Evolutionary conservation across 1,139 yeast genomes (phyloP), one percentile per base, ranked within the genome.

Genomic region (Lodderomyces elongisporus): DNA sequence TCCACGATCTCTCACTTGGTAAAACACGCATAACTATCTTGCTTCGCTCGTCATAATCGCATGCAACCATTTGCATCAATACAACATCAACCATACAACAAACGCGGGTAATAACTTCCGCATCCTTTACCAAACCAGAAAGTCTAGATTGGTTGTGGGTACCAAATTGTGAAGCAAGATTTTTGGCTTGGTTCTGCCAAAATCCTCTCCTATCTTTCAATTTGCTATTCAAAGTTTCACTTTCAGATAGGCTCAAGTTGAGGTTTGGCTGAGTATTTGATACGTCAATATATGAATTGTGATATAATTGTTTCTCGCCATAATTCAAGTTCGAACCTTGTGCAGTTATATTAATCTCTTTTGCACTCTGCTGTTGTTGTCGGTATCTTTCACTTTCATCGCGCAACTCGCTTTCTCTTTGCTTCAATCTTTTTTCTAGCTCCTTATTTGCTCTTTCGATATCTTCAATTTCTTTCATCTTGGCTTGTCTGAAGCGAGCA

Each of bases 1-100:
- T 52, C 74, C 74, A 67, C 18, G 55, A 51, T 32, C 65, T 45
- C 39, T 62, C 69, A 42, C 58, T 56, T 2, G 65, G 60, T 22
- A 56, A 39, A 2, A 53, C 47, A 14, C 48, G 53, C 25, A 48
- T 45, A 1, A 49, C 41, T 4, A 50, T 39, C 40, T 60, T 62
- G 34, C 54, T 51, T 27, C 57, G 45, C 31, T 64, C 70, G 31
- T 64, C 70, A 32, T 48, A 56, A 37, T 62, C 67, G 37, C 54
- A 52, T 0, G 66, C 46, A 3, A 65, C 52, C 40, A 59, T 53
- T 31, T 51, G 49, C 27, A 57, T 37, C 7, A 65, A 41, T 8
- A 66, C 37, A 7, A 61, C 48, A 40, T 67, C 73, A 14, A 66
- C 45, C n/a, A n/a, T n/a, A n/a, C n/a, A n/a, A n/a, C n/a, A n/a